Conservation (phyloP, 1,284 basidiomycete species). For the Chondrostereum purpureum region DNA sequence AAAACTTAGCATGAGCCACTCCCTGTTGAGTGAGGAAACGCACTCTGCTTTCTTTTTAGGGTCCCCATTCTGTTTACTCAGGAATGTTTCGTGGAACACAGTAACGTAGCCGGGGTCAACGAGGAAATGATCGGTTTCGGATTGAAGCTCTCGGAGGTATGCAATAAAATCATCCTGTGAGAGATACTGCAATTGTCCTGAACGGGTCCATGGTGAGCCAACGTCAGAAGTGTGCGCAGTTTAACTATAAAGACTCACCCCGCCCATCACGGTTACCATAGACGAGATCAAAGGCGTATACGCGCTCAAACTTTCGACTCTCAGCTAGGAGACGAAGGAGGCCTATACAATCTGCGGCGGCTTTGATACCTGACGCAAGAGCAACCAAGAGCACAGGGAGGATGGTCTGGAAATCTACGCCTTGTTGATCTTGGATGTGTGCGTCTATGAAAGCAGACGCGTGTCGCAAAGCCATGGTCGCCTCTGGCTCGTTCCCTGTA, state of each 20-base stretch:
- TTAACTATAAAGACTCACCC: conserved; percentile 19
- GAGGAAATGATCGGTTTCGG: conserved; percentile 54
- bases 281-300: conserved; percentile 80
- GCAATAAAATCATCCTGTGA: conserved; percentile 64
- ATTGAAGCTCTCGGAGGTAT: conserved; percentile 58
- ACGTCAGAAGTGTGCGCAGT: conserved; percentile 3
- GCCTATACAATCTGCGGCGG: conserved; percentile 60
- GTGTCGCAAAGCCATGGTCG: conserved; percentile 45
- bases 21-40: conserved; percentile 21
- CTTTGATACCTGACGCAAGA: conserved; percentile 54
- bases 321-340: conserved; percentile 35
- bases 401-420: conserved; percentile 81
- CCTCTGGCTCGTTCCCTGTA: conserved; percentile 19
- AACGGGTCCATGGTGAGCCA: background rate
- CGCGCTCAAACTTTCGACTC: conserved; percentile 41
- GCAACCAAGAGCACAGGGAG: conserved; percentile 73
- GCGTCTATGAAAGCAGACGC: conserved; percentile 77
- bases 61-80: conserved; percentile 42
- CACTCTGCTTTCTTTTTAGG: conserved; percentile 63
- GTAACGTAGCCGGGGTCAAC: conserved; percentile 65
- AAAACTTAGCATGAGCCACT: conserved; percentile 13
- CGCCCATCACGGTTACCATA: conserved; percentile 68
- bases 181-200: conserved; percentile 63
- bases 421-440: conserved; percentile 47
- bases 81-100: conserved; percentile 56